Evolutionary conservation across 768 basidiomycete genomes (phyloP), one percentile per base, ranked within the genome.

Genomic region (Lactifluus rugatus): DNA sequence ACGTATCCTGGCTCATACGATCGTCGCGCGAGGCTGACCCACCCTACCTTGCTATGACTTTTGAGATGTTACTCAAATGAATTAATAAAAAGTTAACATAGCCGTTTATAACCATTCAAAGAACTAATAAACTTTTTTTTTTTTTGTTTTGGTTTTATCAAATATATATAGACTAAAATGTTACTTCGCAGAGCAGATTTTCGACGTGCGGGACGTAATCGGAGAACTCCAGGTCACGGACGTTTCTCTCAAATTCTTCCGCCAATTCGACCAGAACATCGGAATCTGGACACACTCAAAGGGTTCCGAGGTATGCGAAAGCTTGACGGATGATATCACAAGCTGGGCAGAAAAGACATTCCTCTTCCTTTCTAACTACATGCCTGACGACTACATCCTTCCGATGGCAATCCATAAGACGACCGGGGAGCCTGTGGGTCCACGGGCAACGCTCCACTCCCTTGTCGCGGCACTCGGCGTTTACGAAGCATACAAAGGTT

Each of bases 211-310:
- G n/a, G n/a, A n/a, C n/a, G n/a, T n/a, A n/a, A n/a, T n/a, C n/a
- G n/a, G n/a, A n/a, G n/a, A n/a, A n/a, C 49, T 58, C 17, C 32
- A 57, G 14, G 19, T 58, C 28, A 61, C 60, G 7, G 26, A 39
- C 28, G 5, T 48, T 19, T 48, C 60, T 16, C 60, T 52, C 31
- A 42, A 32, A 37, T 44, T 48, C 23, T 61, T 61, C 56, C 48
- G 5, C 17, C 56, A 61, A 6, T 52, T 61, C 17, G 50, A 58
- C 23, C 45, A 14, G n/a, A 41, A 36, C 17, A n/a, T 42, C 49
- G 14, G 37, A 16, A 26, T 19, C 2, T 56, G 60, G 36, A 53
- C 50, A 25, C 58, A 61, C 10, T 2, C 1, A 6, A 52, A 32
- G 21, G 50, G 49, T 13, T 52, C 55, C 5, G 44, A 51, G 4